Conservation (phyloP, 2,329 filamentous ascomycete genomes). For the Zasmidium angulare region DNA sequence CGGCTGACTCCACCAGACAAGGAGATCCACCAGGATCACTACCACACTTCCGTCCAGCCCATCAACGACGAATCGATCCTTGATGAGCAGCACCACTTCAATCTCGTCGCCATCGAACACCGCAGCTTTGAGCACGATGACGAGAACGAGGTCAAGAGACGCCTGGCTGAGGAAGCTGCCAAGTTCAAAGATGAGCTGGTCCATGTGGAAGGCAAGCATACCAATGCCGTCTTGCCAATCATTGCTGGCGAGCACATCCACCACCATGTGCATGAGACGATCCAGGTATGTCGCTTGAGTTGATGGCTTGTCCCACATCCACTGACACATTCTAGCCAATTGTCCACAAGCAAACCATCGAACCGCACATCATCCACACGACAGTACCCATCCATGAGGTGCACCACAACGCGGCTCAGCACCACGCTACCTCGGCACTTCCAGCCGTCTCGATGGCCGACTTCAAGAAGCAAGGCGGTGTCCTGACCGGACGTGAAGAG, state of each 20-base stretch:
- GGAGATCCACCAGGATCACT: conserved; percentile 71
- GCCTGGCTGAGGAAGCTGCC: conserved; percentile 54
- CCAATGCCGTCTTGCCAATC: conserved; percentile 48
- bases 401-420: conserved; percentile 65
- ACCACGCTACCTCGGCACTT: conserved; percentile 64
- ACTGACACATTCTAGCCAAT: conserved; percentile 70
- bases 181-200: conserved; percentile 54
- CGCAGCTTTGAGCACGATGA: conserved; percentile 63
- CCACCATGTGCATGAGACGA: conserved; percentile 66
- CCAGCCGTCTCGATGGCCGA: conserved; percentile 65
- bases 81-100: conserved; percentile 64
- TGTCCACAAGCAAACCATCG: conserved; percentile 65
- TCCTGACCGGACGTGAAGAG: conserved; percentile 55
- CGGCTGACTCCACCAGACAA: conserved; percentile 48
- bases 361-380: conserved; percentile 68
- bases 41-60: conserved; percentile 69
- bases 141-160: conserved; percentile 46
- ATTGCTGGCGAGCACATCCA: conserved; percentile 64
- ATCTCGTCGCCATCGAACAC: conserved; percentile 59
- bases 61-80: conserved; percentile 55
- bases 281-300: conserved; percentile 33
- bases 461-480: conserved; percentile 59
- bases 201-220: conserved; percentile 51
- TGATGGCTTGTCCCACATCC: background rate
- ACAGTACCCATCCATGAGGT: conserved; percentile 71